phyloP scores from a whole-genome alignment of 257 asterid genomes.

The Plantago ovata region DNA sequence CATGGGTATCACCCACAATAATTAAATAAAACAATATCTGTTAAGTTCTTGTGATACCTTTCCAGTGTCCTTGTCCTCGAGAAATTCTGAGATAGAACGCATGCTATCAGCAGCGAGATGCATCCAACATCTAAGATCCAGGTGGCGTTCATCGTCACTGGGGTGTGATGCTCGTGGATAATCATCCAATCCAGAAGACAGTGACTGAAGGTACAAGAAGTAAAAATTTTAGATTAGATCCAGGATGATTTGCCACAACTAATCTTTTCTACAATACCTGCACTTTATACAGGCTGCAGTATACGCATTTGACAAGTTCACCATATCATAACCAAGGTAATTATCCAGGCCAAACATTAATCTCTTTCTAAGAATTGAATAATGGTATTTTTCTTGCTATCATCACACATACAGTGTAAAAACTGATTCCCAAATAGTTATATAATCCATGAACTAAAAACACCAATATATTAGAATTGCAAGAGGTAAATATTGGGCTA shows the following conservation, averaged over 20 bases:
- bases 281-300: too few relatives aligned
- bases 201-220: constrained; percentile 46
- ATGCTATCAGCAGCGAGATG: constrained; percentile 93
- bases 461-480: background rate
- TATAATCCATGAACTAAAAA: constrained; percentile 8
- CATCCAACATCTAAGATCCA: constrained; percentile 99
- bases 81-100: constrained; percentile 78
- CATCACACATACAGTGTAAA: too few relatives aligned
- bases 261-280: too few relatives aligned
- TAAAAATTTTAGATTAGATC: constrained; percentile 18
- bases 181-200: constrained; percentile 97
- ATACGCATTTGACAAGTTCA: too few relatives aligned
- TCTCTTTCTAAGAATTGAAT: too few relatives aligned
- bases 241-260: background rate
- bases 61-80: constrained; percentile 53
- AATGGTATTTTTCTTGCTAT: too few relatives aligned
- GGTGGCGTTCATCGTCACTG: constrained; percentile 83
- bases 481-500: constrained; percentile 3
- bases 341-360: too few relatives aligned
- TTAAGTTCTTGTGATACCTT: constrained; percentile 37
- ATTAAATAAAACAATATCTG: background rate
- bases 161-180: constrained; percentile 99
- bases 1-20: too few relatives aligned
- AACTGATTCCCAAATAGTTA: constrained; percentile 5
- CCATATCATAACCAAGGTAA: too few relatives aligned